Conservation (phyloP, 352 stramenopile species). For the Phytopythium cucurbitacearum region DNA sequence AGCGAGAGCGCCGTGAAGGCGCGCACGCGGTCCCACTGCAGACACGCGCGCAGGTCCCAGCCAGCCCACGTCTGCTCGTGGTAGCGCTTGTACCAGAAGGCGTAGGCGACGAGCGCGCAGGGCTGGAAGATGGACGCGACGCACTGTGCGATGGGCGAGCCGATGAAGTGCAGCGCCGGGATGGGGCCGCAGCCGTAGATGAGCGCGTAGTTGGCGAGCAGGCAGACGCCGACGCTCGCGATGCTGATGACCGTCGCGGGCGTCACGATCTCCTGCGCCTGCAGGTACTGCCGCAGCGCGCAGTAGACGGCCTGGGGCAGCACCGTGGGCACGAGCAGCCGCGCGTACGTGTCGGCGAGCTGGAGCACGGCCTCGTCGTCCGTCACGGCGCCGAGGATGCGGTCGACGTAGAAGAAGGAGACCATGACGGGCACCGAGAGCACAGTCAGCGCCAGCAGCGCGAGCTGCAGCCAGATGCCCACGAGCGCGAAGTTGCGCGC, state of each 20-base stretch:
- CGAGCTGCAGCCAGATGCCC: slow-evolving; percentile 76
- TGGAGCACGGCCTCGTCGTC: slow-evolving; percentile 58
- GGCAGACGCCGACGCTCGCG: slow-evolving; percentile 51
- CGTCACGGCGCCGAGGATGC: slow-evolving; percentile 59
- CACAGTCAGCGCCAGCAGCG: slow-evolving; percentile 60
- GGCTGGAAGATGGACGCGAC: slow-evolving; percentile 75
- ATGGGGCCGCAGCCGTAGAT: slow-evolving; percentile 73
- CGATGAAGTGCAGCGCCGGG: slow-evolving; percentile 61
- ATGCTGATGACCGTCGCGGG: slow-evolving; percentile 77
- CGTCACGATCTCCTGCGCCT: slow-evolving; percentile 77
- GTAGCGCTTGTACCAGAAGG: slow-evolving; percentile 77
- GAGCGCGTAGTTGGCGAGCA: slow-evolving; percentile 70
- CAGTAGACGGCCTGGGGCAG: slow-evolving; percentile 71
- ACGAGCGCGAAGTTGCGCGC: slow-evolving; percentile 77
- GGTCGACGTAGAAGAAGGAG: slow-evolving; percentile 81
- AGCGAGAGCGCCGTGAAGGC: slow-evolving; percentile 60
- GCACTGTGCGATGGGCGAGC: slow-evolving; percentile 64
- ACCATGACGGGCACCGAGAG: slow-evolving; percentile 71
- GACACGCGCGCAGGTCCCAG: slow-evolving; percentile 44
- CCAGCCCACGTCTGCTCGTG: slow-evolving; percentile 78
- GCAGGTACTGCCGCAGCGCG: slow-evolving; percentile 70
- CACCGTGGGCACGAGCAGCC: slow-evolving; percentile 54
- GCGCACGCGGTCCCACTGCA: slow-evolving; percentile 63
- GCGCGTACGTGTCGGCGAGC: slow-evolving; percentile 60
- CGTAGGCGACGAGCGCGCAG: slow-evolving; percentile 57